These are phyloP conservation scores for baker's yeast (Saccharomyces cerevisiae) DNA, from an alignment of 805 yeast genomes.

Conservation along the genomic window DNA sequence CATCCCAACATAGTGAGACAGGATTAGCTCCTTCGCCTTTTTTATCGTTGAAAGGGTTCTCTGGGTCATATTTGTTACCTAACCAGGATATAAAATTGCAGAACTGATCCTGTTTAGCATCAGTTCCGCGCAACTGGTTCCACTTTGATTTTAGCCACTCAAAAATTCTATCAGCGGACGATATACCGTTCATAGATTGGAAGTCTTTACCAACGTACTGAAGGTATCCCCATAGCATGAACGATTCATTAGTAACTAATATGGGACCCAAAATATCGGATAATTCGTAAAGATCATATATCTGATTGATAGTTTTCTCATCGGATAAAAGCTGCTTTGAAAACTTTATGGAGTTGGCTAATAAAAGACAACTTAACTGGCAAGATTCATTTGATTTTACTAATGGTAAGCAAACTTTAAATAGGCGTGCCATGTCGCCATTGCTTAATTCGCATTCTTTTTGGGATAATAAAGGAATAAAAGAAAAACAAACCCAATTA, in stretches of 20 bases:
- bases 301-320: constrained; percentile 35
- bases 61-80: constrained; percentile 15
- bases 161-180: constrained; percentile 30
- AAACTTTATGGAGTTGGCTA: constrained; percentile 15
- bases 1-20: constrained; percentile 1
- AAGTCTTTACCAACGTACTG: constrained; percentile 32
- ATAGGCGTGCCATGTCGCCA: constrained; percentile 15
- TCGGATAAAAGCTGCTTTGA: constrained; percentile 27
- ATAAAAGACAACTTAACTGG: constrained; percentile 21
- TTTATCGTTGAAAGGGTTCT: background rate
- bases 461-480: constrained; percentile 20
- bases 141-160: constrained; percentile 49
- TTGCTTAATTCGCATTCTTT: constrained; percentile 1
- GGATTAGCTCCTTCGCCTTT: background rate
- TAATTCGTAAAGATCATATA: constrained; percentile 43
- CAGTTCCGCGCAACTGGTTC: constrained; percentile 22
- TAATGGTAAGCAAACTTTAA: constrained; percentile 31
- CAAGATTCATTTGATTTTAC: constrained; percentile 20
- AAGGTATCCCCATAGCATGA: constrained; percentile 46
- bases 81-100: constrained; percentile 40
- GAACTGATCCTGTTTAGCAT: constrained; percentile 16
- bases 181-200: constrained; percentile 25
- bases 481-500: constrained; percentile 17
- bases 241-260: constrained; percentile 37
- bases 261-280: constrained; percentile 59